Percentiles rank a stretch among this genome's conserved stretches.
Conservation (phyloP, 148 eudicot genomes). For the Euryodendron excelsum region DNA sequence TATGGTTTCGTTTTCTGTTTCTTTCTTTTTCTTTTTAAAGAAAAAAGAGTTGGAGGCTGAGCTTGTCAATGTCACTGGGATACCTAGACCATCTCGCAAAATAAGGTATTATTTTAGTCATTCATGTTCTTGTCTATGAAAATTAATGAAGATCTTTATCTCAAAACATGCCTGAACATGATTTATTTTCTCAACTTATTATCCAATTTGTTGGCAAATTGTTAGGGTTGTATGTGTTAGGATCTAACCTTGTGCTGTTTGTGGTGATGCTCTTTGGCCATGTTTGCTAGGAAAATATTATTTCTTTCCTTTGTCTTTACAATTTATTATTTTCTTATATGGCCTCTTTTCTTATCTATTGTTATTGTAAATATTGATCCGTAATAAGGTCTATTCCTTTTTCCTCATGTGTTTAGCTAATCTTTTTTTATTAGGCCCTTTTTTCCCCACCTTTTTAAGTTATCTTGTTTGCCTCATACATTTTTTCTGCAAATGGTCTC, state of each 20-base stretch:
- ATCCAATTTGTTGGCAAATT: neutral
- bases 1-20: slow-evolving; percentile 11
- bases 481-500: neutral
- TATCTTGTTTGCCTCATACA: neutral
- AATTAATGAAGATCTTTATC: neutral
- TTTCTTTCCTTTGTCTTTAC: neutral
- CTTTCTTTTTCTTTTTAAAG: slow-evolving; percentile 29
- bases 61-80: slow-evolving; percentile 82
- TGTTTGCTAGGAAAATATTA: neutral
- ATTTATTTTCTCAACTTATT: neutral
- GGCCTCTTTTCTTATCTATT: neutral
- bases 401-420: neutral
- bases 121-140: neutral
- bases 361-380: neutral
- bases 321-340: neutral
- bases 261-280: neutral
- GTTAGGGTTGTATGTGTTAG: neutral
- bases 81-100: slow-evolving; percentile 85
- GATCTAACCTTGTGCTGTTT: neutral
- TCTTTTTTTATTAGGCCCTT: neutral
- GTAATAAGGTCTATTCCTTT: too few species aligned
- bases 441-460: neutral
- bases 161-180: neutral
- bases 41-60: slow-evolving; percentile 99
- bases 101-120: slow-evolving; percentile 55